These are phyloP conservation scores for Incumbomyces lentus DNA, from an alignment of 2,329 filamentous ascomycete species.

Conservation along the genomic window DNA sequence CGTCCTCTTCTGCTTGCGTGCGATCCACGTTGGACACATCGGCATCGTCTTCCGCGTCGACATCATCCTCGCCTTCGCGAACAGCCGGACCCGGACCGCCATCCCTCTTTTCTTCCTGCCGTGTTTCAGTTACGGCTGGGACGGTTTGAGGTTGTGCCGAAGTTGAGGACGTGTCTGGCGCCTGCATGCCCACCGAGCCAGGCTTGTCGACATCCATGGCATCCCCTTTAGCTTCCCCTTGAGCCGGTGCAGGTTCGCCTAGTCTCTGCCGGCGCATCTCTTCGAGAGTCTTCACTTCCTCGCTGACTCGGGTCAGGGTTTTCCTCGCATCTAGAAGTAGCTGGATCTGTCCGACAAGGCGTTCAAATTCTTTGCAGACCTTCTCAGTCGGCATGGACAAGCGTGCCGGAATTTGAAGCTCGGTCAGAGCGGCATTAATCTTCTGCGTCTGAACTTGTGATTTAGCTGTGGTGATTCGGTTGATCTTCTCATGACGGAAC, in stretches of 20 bases:
- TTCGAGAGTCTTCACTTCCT: constrained; percentile 38
- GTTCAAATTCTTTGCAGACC: constrained; percentile 41
- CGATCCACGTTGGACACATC: constrained; percentile 9
- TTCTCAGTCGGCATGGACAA: constrained; percentile 41
- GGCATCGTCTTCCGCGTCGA: constrained; percentile 4
- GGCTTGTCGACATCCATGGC: constrained; percentile 18
- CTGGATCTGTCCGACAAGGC: constrained; percentile 37
- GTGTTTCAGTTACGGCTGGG: constrained; percentile 90
- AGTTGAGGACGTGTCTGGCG: no score
- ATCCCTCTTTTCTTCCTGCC: constrained; percentile 78
- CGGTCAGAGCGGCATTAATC: constrained; percentile 36
- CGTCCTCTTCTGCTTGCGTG: constrained; percentile 8
- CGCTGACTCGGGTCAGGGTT: constrained; percentile 37
- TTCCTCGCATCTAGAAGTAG: constrained; percentile 38
- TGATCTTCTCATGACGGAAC: constrained; percentile 60
- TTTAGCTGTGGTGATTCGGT: constrained; percentile 40
- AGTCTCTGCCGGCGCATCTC: constrained; percentile 21
- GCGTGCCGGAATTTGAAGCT: constrained; percentile 37
- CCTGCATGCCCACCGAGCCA: constrained; percentile 1
- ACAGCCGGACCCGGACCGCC: constrained; percentile 8
- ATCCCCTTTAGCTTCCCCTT: constrained; percentile 7
- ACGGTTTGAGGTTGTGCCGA: constrained; percentile 55
- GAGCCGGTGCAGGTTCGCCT: constrained; percentile 17
- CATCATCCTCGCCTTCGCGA: constrained; percentile 10
- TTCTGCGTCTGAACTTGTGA: constrained; percentile 41